Percentiles rank a stretch among this genome's conserved stretches.
These are phyloP conservation scores for Lasiodiplodia gonubiensis DNA, from an alignment of 2,329 filamentous ascomycete species.

Conservation along the genomic window DNA sequence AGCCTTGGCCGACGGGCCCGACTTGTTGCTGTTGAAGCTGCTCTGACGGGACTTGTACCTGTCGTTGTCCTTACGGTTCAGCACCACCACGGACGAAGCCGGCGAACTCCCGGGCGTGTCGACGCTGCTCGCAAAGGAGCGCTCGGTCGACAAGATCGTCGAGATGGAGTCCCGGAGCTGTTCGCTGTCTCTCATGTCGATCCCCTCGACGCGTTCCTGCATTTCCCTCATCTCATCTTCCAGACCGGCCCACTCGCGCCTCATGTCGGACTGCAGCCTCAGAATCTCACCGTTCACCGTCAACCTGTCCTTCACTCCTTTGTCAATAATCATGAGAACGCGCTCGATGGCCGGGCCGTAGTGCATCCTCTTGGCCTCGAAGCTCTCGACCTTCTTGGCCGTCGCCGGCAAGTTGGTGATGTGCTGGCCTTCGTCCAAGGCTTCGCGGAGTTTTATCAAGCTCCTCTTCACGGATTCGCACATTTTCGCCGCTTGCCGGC, in stretches of 20 bases:
- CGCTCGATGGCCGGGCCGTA: conserved; percentile 93
- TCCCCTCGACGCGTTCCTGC: conserved; percentile 75
- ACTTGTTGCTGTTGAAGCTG: conserved; percentile 51
- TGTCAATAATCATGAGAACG: conserved; percentile 90
- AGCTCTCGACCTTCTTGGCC: conserved; percentile 86
- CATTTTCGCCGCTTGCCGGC: conserved; percentile 93
- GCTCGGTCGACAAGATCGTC: conserved; percentile 84
- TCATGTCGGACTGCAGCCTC: conserved; percentile 82
- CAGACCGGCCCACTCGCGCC: conserved; percentile 77
- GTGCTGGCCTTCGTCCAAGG: conserved; percentile 65
- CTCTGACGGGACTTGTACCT: conserved; percentile 54
- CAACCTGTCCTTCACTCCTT: conserved; percentile 91
- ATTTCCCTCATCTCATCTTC: conserved; percentile 79
- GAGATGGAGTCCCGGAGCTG: conserved; percentile 91
- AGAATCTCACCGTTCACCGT: conserved; percentile 97
- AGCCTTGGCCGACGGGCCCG: conserved; percentile 47
- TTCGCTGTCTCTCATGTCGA: conserved; percentile 66
- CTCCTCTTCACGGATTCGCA: conserved; percentile 92
- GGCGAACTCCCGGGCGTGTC: conserved; percentile 68
- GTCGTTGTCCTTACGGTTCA: conserved; percentile 58
- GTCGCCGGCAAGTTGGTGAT: conserved; percentile 65
- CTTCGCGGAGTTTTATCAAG: conserved; percentile 79
- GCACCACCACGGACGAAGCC: conserved; percentile 67
- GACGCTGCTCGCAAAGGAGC: conserved; percentile 71
- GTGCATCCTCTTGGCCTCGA: conserved; percentile 92